A percentile compares a stretch with the other conserved stretches of the same genome.
Evolutionary conservation across 495 filamentous ascomycete genomes (phyloP).

Genomic region (Hypoxylon subgilvum): DNA sequence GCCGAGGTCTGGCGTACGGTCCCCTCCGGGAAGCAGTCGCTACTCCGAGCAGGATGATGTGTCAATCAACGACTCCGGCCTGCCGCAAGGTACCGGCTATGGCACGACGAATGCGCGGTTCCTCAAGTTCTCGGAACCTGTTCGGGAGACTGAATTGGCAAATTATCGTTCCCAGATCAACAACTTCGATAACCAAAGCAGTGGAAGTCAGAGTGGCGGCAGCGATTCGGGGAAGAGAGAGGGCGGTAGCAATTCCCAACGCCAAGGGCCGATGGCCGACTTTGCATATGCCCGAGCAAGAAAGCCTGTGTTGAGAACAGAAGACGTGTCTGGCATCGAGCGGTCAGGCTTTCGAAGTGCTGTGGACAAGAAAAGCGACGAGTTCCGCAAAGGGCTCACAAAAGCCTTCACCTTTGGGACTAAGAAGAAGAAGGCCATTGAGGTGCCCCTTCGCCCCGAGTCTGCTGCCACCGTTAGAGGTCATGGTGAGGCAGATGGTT

Average conservation of each 20-base stretch:
- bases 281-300: slow-evolving; percentile 51
- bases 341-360: slow-evolving; percentile 56
- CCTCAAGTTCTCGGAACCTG: slow-evolving; percentile 49
- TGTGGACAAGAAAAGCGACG: slow-evolving; percentile 61
- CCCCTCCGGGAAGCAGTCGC: slow-evolving; percentile 29
- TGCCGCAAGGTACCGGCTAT: slow-evolving; percentile 48
- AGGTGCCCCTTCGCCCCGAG: slow-evolving; percentile 40
- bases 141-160: slow-evolving; percentile 39
- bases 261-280: slow-evolving; percentile 46
- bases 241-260: slow-evolving; percentile 14
- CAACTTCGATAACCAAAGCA: slow-evolving; percentile 40
- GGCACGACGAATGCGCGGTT: slow-evolving; percentile 50
- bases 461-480: slow-evolving; percentile 48
- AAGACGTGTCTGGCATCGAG: slow-evolving; percentile 58
- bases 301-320: slow-evolving; percentile 52
- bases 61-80: slow-evolving; percentile 44
- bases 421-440: slow-evolving; percentile 49
- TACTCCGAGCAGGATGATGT: slow-evolving; percentile 48
- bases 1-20: slow-evolving; percentile 44
- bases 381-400: slow-evolving; percentile 55
- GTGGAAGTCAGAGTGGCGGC: slow-evolving; percentile 49
- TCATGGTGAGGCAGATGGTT: slow-evolving; percentile 34
- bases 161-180: slow-evolving; percentile 38
- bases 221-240: slow-evolving; percentile 46
- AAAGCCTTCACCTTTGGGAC: slow-evolving; percentile 54